Conservation (phyloP, 2,329 filamentous ascomycete species). For the Paecilomyces variotii region DNA sequence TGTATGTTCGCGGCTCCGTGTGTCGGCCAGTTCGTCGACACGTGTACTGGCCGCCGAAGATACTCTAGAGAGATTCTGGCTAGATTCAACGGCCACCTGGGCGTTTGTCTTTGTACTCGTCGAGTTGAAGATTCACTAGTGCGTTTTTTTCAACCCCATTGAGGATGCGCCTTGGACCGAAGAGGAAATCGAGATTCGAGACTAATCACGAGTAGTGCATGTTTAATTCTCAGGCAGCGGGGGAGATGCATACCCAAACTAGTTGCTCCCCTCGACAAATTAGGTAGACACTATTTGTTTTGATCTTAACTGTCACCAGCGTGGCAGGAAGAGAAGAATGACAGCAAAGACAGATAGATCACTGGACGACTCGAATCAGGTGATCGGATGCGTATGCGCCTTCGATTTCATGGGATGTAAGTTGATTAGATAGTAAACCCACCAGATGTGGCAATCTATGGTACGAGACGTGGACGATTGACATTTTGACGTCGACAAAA, state of each 20-base stretch:
- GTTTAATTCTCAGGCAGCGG: background rate
- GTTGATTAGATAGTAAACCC: background rate
- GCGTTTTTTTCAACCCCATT: background rate
- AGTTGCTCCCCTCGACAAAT: background rate
- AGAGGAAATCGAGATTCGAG: too few species aligned
- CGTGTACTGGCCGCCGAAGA: background rate
- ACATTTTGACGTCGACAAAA: too few species aligned
- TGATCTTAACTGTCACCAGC: background rate
- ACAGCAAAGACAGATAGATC: background rate
- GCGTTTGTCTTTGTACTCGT: background rate
- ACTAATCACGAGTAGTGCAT: background rate
- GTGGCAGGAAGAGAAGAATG: background rate
- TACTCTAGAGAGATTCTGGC: background rate
- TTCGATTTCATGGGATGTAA: background rate
- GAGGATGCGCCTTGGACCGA: too few species aligned
- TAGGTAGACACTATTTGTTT: background rate
- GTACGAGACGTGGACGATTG: background rate
- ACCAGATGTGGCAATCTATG: background rate
- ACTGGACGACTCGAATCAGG: background rate
- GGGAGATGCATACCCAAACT: background rate
- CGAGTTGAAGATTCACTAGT: background rate
- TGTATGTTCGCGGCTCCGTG: background rate
- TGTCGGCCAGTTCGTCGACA: background rate
- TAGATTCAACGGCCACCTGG: background rate
- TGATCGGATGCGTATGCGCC: background rate